Evolutionary conservation across 345 rosid genomes (phyloP).

Genomic region (Trapa bicornis): DNA sequence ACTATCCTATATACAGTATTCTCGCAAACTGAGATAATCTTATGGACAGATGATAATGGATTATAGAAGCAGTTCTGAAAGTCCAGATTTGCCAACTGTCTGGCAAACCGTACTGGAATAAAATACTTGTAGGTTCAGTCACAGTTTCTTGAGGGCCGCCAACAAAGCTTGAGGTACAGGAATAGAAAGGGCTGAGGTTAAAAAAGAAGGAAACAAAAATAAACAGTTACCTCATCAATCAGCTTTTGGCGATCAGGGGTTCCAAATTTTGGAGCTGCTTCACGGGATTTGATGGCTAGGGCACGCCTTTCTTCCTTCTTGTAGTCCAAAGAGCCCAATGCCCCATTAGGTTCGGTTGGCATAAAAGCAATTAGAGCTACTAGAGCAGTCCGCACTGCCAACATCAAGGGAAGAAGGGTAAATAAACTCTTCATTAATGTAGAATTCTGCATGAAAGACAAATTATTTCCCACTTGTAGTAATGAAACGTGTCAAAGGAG

Average conservation of each 20-base stretch:
- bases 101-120: no score
- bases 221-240: conserved; percentile 58
- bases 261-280: conserved; percentile 41
- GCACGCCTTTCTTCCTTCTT: no score
- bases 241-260: conserved; percentile 73
- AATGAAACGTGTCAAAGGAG: neutral
- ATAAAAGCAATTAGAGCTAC: conserved; percentile 82
- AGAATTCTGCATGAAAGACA: neutral
- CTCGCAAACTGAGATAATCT: no score
- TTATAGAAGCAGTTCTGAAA: no score
- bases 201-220: neutral
- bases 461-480: neutral
- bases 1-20: no score
- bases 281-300: conserved; percentile 13
- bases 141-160: neutral
- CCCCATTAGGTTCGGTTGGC: no score
- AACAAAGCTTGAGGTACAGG: neutral
- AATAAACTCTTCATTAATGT: neutral
- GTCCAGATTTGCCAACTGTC: no score
- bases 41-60: no score
- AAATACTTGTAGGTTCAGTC: no score
- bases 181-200: neutral
- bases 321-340: no score
- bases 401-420: conserved; percentile 3
- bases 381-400: conserved; percentile 87